These are phyloP conservation scores for Aspergillus fumigatus DNA, from an alignment of 2,329 filamentous ascomycete species.

Conservation along the genomic window DNA sequence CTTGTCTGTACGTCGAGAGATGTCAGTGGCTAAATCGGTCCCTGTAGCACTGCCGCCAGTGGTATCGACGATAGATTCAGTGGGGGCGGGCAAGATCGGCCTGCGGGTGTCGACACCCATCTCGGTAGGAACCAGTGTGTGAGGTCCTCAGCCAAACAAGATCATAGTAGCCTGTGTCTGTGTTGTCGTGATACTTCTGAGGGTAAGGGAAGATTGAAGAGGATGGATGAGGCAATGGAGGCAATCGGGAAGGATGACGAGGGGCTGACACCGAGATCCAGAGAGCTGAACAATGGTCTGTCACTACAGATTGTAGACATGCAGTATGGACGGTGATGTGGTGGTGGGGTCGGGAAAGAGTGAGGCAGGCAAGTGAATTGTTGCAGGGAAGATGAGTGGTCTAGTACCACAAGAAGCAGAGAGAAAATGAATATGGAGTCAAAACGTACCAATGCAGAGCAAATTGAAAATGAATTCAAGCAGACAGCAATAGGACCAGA, in stretches of 20 bases:
- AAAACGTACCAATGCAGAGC: slow-evolving; percentile 18
- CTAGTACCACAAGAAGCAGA: slow-evolving; percentile 6
- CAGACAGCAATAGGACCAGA: slow-evolving; percentile 1
- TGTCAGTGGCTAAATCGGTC: slow-evolving; percentile 47
- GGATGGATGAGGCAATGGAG: neutral
- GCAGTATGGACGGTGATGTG: neutral
- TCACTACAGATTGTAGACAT: neutral
- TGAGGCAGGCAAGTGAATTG: neutral
- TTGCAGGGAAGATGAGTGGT: slow-evolving; percentile 1
- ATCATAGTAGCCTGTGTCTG: slow-evolving; percentile 32
- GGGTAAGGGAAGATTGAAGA: slow-evolving; percentile 9
- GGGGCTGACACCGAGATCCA: neutral
- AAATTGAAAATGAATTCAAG: neutral
- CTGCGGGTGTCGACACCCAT: slow-evolving; percentile 48
- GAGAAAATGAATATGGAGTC: neutral
- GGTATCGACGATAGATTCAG: slow-evolving; percentile 47
- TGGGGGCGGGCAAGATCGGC: slow-evolving; percentile 47
- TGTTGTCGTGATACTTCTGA: slow-evolving; percentile 2
- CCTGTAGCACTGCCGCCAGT: slow-evolving; percentile 38
- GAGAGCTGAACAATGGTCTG: neutral
- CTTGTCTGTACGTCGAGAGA: slow-evolving; percentile 48
- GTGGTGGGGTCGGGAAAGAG: neutral
- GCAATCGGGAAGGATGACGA: neutral
- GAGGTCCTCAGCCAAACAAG: slow-evolving; percentile 26
- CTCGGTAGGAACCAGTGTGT: slow-evolving; percentile 22